Base-by-base conservation (phyloP, 176 grass and related monocot genomes). In the Paspalum vaginatum region DNA sequence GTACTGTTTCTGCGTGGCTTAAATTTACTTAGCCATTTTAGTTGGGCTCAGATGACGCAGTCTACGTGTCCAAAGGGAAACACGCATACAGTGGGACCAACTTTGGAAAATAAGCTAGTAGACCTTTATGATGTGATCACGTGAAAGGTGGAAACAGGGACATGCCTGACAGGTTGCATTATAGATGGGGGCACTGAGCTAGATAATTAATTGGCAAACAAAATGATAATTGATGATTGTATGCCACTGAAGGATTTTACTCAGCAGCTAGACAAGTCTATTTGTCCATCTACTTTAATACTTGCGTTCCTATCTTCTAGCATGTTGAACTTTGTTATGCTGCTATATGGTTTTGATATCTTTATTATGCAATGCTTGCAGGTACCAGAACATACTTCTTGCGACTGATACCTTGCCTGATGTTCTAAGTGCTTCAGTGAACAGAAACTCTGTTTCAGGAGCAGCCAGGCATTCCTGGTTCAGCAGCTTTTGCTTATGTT, bases 321-420 rank as follows among this genome's bases (percentile, higher is more conserved):
- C 7, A 13, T 76, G 9, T 60, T 81, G 11, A 44, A 22, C 64
- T 81, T 69, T 13, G 20, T 8, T 70, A 49, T 21, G 60, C 41
- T 83, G 65, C 8, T 12, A 43, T 61, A 58, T 85, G 47, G n/a
- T 53, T 58, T 67, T 79, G 61, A 79, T 66, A 15, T 15, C 46
- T 65, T 24, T 42, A 43, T 24, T 54, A 17, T 78, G 60, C 61
- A 79, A 53, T 42, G 61, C 12, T 79, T 52, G 50, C 61, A 79
- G 76, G 61, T 79, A 79, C 1, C 61, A 79, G 62, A 79, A 86
- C 74, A 88, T 99, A 77, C 91, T 99, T 85, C 87, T 93, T 73
- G 85, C 82, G 24, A 81, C 84, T 45, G 93, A 96, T 79, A 85
- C 93, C 59, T 93, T 99, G 80, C 91, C 97, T 43, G 93, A 99